Evolutionary conservation across 768 basidiomycete genomes (phyloP).

Genomic region (Naganishia antarctica): DNA sequence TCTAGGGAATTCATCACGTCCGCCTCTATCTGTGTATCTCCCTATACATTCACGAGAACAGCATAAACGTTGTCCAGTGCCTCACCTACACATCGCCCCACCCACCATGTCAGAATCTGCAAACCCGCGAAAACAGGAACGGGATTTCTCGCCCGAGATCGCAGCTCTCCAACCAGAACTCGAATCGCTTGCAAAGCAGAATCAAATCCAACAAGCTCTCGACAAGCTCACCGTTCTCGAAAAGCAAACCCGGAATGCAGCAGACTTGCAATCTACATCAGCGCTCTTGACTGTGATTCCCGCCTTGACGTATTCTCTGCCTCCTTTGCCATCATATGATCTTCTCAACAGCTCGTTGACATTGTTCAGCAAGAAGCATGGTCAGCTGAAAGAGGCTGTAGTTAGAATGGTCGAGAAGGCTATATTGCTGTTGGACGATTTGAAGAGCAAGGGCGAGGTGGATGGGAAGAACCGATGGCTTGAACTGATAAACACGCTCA

Average conservation of each 20-base stretch:
- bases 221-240: constrained; percentile 85
- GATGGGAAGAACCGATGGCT: constrained; percentile 50
- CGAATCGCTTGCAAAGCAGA: constrained; percentile 67
- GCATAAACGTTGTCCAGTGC: neutral
- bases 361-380: constrained; percentile 87
- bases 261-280: constrained; percentile 87
- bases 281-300: constrained; percentile 61
- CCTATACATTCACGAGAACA: neutral
- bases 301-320: constrained; percentile 41
- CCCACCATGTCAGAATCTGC: constrained; percentile 4
- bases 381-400: constrained; percentile 84
- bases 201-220: constrained; percentile 74
- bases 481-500: constrained; percentile 79
- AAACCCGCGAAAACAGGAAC: constrained; percentile 46
- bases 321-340: constrained; percentile 66
- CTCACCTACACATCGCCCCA: neutral
- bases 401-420: constrained; percentile 86
- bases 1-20: neutral
- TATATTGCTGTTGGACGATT: constrained; percentile 73
- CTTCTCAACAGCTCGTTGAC: constrained; percentile 69
- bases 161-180: constrained; percentile 68
- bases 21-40: neutral
- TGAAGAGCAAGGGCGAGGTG: constrained; percentile 54
- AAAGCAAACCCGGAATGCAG: constrained; percentile 95
- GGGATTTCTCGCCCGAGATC: constrained; percentile 78